Conservation (phyloP, 2,329 filamentous ascomycete species). For the Exophiala spinifera region DNA sequence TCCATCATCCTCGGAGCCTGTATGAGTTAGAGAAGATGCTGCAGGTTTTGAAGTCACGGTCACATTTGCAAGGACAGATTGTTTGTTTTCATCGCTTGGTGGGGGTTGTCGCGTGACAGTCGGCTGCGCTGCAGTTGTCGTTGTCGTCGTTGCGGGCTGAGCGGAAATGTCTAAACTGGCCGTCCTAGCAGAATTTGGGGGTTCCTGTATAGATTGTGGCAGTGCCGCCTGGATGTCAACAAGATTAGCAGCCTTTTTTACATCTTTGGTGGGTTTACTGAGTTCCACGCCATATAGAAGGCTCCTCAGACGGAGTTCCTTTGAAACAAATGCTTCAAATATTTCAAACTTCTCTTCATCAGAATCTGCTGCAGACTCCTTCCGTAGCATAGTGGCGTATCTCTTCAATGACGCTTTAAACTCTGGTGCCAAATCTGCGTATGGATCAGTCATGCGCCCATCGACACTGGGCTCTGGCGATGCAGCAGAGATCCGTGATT, state of each 20-base stretch:
- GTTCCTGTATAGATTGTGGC: slow-evolving; percentile 7
- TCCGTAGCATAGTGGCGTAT: slow-evolving; percentile 54
- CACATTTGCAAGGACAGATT: not conserved
- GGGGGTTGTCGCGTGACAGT: not conserved
- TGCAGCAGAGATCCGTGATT: slow-evolving; percentile 10
- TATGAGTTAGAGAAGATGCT: slow-evolving; percentile 12
- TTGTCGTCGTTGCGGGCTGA: not conserved
- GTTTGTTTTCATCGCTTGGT: not conserved
- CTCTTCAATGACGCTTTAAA: slow-evolving; percentile 55
- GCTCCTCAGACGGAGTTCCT: slow-evolving; percentile 48
- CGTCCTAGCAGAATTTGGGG: not conserved
- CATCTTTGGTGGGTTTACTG: slow-evolving; percentile 32
- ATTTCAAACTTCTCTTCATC: slow-evolving; percentile 54
- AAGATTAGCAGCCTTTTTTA: slow-evolving; percentile 21
- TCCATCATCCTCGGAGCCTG: slow-evolving; percentile 22
- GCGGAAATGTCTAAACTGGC: not conserved
- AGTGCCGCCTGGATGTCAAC: slow-evolving; percentile 16
- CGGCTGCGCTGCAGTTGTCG: not conserved
- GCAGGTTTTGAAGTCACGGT: slow-evolving; percentile 8
- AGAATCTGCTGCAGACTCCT: slow-evolving; percentile 47
- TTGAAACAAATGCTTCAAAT: slow-evolving; percentile 50
- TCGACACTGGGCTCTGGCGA: slow-evolving; percentile 1
- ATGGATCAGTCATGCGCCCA: slow-evolving; percentile 42
- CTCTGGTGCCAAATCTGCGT: slow-evolving; percentile 56
- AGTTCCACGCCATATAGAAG: slow-evolving; percentile 49